phyloP scores from a whole-genome alignment of 2,329 filamentous ascomycete species.

The Colletotrichum orchidophilum region DNA sequence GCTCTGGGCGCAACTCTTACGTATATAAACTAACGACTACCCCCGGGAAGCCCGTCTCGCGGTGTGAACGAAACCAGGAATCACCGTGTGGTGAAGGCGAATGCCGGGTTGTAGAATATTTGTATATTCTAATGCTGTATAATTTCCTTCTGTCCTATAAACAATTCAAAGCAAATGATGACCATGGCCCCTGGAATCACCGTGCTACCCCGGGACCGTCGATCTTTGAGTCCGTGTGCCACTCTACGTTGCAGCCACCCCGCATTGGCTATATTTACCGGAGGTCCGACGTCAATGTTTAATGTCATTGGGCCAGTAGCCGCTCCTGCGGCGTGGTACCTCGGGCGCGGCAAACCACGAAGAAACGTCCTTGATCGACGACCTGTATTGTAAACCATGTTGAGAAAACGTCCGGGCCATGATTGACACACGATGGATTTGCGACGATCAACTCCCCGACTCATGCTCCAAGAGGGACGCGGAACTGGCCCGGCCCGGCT shows the following conservation, averaged over 20 bases:
- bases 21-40: constrained; percentile 32
- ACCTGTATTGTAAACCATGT: background rate
- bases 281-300: background rate
- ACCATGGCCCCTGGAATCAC: background rate
- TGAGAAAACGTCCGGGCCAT: background rate
- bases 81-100: constrained; percentile 32
- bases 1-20: constrained; percentile 29
- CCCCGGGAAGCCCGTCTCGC: constrained; percentile 28
- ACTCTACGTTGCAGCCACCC: background rate
- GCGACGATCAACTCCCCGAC: constrained; percentile 5
- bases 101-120: constrained; percentile 33
- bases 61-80: constrained; percentile 26
- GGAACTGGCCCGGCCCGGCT: background rate
- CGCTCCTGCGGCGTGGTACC: background rate
- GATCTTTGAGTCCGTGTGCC: background rate
- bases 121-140: constrained; percentile 51
- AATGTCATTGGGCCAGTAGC: background rate
- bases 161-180: background rate
- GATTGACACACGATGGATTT: background rate
- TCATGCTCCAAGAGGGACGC: background rate
- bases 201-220: background rate
- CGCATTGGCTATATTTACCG: background rate
- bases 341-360: background rate
- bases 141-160: constrained; percentile 39
- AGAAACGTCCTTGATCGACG: background rate